phyloP scores from a whole-genome alignment of 2,329 filamentous ascomycete species.

The Sarocladiaceae sp. region DNA sequence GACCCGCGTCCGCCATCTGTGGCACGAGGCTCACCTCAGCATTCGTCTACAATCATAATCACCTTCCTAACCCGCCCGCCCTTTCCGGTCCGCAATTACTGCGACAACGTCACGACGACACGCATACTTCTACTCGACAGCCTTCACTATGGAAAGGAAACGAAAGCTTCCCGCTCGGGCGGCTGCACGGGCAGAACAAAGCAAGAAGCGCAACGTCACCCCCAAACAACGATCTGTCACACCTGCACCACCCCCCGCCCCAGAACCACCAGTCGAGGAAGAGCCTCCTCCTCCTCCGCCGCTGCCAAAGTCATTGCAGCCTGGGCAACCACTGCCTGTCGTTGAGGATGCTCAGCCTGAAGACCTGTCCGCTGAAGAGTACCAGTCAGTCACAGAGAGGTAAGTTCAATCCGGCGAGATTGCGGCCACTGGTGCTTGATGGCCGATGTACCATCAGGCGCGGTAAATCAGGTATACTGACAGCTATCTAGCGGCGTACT shows the following conservation, averaged over 20 bases:
- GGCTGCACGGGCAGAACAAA: conserved; percentile 55
- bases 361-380: conserved; percentile 60
- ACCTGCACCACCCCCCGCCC: conserved; percentile 33
- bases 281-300: conserved; percentile 25
- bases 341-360: conserved; percentile 63
- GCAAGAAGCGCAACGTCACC: conserved; percentile 56
- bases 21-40: conserved; percentile 10
- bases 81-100: too few relatives aligned
- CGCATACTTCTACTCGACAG: too few relatives aligned
- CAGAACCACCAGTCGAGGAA: conserved; percentile 21
- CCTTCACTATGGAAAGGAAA: conserved; percentile 58
- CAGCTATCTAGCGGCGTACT: conserved; percentile 60
- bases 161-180: conserved; percentile 61
- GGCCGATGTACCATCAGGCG: too few relatives aligned
- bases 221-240: conserved; percentile 50
- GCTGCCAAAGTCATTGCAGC: conserved; percentile 59
- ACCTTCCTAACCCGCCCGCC: not conserved
- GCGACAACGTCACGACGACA: too few relatives aligned
- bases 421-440: too few relatives aligned
- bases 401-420: conserved; percentile 24
- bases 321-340: conserved; percentile 67
- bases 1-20: conserved; percentile 2
- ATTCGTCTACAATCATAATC: not conserved
- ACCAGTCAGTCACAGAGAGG: conserved; percentile 72
- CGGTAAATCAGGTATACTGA: conserved; percentile 16